A percentile compares a stretch with the other conserved stretches of the same genome.
phyloP scores from a whole-genome alignment of 2,329 filamentous ascomycete species.

The Trichoderma afroharzianum region DNA sequence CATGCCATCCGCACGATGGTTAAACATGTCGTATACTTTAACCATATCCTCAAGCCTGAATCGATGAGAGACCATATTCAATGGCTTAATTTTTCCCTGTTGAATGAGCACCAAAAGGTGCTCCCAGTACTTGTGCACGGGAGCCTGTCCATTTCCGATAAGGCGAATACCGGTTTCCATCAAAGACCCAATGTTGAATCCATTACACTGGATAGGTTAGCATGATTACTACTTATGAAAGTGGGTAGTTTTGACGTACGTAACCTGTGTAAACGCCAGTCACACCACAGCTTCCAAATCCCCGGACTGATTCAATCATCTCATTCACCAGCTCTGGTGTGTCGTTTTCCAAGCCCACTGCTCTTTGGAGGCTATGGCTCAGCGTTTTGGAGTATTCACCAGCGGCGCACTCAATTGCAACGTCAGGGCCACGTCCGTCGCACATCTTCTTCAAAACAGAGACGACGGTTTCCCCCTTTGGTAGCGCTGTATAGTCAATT shows the following conservation, averaged over 20 bases:
- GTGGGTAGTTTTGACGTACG: background rate
- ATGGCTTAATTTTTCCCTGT: background rate
- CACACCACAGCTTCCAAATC: background rate
- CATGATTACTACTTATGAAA: background rate
- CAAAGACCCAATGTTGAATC: background rate
- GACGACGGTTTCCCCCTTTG: background rate
- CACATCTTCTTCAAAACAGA: background rate
- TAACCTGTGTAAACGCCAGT: background rate
- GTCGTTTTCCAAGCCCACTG: background rate
- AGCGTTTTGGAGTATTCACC: background rate
- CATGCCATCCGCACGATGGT: background rate
- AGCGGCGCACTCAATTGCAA: background rate
- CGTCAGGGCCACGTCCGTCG: background rate
- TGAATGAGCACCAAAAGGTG: background rate
- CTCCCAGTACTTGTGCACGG: background rate
- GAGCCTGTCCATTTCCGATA: background rate
- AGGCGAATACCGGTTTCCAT: background rate
- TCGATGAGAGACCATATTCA: background rate
- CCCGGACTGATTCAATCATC: background rate
- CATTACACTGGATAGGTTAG: background rate
- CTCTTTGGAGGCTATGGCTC: background rate
- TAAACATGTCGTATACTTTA: background rate
- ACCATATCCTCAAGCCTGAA: background rate
- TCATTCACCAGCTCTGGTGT: background rate
- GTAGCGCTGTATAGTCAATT: background rate